Evolutionary conservation across 176 grass and related monocot species (phyloP).

Genomic region (Oryza nivara): DNA sequence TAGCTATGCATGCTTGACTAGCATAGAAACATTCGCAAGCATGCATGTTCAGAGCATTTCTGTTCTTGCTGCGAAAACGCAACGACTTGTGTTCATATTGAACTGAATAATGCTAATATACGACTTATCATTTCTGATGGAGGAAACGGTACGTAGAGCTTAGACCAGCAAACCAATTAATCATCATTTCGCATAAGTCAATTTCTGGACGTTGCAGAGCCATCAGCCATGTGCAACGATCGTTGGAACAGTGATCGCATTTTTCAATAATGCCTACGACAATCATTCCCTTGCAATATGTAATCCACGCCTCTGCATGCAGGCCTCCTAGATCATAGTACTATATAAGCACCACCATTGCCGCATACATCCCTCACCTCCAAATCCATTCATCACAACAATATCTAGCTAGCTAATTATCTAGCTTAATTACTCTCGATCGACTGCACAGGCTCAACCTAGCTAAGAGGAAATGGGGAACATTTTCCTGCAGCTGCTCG

Average conservation of each 20-base stretch:
- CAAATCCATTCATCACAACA: background rate
- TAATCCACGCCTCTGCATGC: background rate
- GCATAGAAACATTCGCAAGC: background rate
- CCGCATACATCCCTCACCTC: constrained; percentile 13
- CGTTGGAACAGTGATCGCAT: no score
- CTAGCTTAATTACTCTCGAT: no score
- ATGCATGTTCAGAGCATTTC: background rate
- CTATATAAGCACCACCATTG: constrained; percentile 20
- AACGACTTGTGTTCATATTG: background rate
- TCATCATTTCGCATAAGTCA: constrained; percentile 1
- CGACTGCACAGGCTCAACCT: background rate
- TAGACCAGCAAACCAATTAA: background rate
- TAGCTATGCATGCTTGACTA: background rate
- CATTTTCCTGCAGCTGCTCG: background rate
- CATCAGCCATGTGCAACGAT: constrained; percentile 21
- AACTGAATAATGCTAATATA: background rate
- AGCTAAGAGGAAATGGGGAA: background rate
- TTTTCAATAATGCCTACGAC: background rate
- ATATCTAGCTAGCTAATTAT: no score
- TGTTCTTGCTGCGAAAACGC: background rate
- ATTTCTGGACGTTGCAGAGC: background rate
- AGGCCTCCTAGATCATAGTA: background rate
- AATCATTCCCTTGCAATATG: background rate
- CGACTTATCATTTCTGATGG: background rate
- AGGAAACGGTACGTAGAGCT: no score